phyloP scores from a whole-genome alignment of 352 stramenopile genomes.

The Globisporangium cylindrosporum region DNA sequence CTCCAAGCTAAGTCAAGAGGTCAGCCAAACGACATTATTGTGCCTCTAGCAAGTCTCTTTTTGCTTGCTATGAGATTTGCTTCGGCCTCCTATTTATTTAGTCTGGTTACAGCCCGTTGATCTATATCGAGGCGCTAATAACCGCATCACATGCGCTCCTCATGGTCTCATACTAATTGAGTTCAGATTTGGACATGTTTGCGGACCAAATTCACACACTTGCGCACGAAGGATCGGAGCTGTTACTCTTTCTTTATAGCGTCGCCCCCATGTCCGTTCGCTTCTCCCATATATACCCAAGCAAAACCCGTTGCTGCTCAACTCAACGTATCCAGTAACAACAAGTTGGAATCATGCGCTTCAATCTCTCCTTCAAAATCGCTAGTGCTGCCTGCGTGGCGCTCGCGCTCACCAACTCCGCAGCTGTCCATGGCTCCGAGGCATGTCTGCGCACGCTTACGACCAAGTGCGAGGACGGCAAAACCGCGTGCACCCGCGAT shows the following conservation, averaged over 20 bases:
- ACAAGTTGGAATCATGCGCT: not conserved
- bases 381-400: not conserved
- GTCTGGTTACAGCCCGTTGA: too few relatives aligned
- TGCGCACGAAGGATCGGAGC: not conserved
- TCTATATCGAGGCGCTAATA: not conserved
- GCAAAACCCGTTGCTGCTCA: not conserved
- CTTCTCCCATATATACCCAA: not conserved
- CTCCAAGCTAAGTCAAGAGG: not conserved
- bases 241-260: not conserved
- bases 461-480: constrained; percentile 1
- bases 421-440: not conserved
- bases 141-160: not conserved
- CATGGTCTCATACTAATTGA: too few relatives aligned
- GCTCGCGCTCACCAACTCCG: not conserved
- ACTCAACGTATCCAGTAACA: not conserved
- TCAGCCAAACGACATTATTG: not conserved
- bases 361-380: not conserved
- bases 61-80: too few relatives aligned
- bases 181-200: too few relatives aligned
- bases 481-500: not conserved
- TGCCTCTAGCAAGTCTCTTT: not conserved
- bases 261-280: too few relatives aligned
- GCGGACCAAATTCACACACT: not conserved
- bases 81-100: too few relatives aligned
- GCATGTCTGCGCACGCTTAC: constrained; percentile 1